Evolutionary conservation across 129 eudicot genomes (phyloP), one percentile per base, ranked within the genome.

Genomic region (Ambrosia artemisiifolia): DNA sequence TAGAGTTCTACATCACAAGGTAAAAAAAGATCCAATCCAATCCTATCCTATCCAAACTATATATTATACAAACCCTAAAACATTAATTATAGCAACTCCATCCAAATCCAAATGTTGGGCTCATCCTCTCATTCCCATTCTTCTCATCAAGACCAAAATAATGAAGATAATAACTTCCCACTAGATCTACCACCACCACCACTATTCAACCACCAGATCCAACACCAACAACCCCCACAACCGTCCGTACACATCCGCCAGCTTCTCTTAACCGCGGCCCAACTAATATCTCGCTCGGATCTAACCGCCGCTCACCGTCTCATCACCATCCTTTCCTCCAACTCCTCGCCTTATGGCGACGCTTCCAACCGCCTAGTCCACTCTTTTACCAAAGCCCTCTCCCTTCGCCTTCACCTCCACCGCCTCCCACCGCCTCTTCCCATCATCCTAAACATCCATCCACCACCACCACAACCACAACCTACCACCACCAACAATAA

Each of bases 221-320:
- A 82, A 17, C 71, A 65, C 13, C 74, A 42, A 11, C 65, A 35
- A 48, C 49, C 12, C 72, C 38, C 79, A 51, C 74, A 87, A 11
- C 77, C 91, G 11, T 80, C 89, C 20, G 49, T 82, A 79, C 86
- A 85, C 67, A 61, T 83, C 66, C 87, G 94, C 36, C 96, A 92
- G 18, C 63, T 88, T 16, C 93, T 92, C 65, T 70, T 92, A 1
- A 86, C 76, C 70, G 87, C 91, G 60, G 97, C 97, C 2, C 96
- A 92, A 57, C 86, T 85, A 4, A 77, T 92, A n/a, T 81, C 96
- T n/a, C 80, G 91, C 2, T 72, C 83, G 6, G 97, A 92, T 59
- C 70, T 83, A 81, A 51, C 88, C 11, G 80, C 89, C 62, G 97
- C 91, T 7, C 88, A 83, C 76, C 88, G 91, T 63, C 91, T 92